Percentiles rank a stretch among this genome's conserved stretches.
Conservation (phyloP, 495 filamentous ascomycete species). For the Aspergillus olivimuriae region DNA sequence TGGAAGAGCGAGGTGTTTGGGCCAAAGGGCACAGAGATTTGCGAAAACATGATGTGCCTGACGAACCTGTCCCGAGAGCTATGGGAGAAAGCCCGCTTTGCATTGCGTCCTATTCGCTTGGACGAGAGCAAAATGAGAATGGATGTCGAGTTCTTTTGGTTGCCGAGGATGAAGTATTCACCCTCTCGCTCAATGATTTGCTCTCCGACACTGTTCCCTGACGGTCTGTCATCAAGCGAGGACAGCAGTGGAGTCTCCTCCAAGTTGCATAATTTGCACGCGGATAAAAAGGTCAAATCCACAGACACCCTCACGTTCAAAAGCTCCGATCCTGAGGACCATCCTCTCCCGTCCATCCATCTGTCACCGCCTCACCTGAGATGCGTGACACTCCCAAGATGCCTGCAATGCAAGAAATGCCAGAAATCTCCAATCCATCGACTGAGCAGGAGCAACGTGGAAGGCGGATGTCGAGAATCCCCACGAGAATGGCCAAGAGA, state of each 20-base stretch:
- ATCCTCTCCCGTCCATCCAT: constrained; percentile 4
- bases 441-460: no score
- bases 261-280: neutral
- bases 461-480: no score
- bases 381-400: no score
- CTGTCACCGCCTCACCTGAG: no score
- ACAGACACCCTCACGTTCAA: constrained; percentile 1
- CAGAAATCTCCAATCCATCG: no score
- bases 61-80: neutral
- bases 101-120: neutral
- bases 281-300: neutral
- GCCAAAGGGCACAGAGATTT: neutral
- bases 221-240: no score
- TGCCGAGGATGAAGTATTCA: neutral
- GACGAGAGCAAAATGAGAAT: neutral
- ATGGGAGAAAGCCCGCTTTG: constrained; percentile 3
- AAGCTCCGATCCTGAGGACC: neutral
- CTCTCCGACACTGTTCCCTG: neutral
- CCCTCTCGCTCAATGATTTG: neutral
- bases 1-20: constrained; percentile 2
- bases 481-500: no score
- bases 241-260: no score
- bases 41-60: constrained; percentile 1
- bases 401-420: no score
- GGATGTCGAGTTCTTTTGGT: neutral